Evolutionary conservation across 768 basidiomycete species (phyloP).

Genomic region (Austroboletus eburneus): DNA sequence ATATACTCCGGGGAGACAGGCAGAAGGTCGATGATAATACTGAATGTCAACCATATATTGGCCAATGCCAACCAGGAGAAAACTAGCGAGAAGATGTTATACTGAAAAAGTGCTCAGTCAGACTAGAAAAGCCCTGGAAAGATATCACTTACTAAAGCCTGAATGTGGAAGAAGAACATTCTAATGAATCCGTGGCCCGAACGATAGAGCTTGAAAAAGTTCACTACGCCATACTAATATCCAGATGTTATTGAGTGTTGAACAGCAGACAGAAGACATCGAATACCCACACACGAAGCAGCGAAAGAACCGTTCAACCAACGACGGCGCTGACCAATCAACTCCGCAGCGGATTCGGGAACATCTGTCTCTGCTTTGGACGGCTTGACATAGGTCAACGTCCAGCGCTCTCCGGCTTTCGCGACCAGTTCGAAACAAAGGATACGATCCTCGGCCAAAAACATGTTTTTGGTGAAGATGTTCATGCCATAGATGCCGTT

Average conservation of each 20-base stretch:
- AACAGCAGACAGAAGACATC: not conserved
- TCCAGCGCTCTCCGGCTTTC: slow-evolving; percentile 85
- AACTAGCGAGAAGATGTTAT: slow-evolving; percentile 77
- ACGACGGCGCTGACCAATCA: slow-evolving; percentile 92
- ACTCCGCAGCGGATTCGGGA: slow-evolving; percentile 80
- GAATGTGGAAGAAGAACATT: slow-evolving; percentile 96
- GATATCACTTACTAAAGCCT: slow-evolving; percentile 68
- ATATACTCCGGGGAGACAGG: slow-evolving; percentile 40
- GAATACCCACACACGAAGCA: slow-evolving; percentile 70
- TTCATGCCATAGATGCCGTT: slow-evolving; percentile 97
- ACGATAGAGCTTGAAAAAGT: slow-evolving; percentile 86
- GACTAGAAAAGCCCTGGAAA: not conserved
- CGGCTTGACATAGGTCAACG: slow-evolving; percentile 87
- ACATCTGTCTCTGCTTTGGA: slow-evolving; percentile 96
- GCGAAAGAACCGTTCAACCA: slow-evolving; percentile 98
- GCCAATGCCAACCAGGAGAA: slow-evolving; percentile 94
- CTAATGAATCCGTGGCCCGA: slow-evolving; percentile 85
- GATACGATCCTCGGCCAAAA: slow-evolving; percentile 92
- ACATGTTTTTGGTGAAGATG: slow-evolving; percentile 95
- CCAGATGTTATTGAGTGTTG: slow-evolving; percentile 1
- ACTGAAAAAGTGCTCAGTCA: slow-evolving; percentile 41
- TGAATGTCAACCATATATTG: slow-evolving; percentile 91
- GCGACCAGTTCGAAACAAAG: slow-evolving; percentile 96
- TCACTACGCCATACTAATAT: slow-evolving; percentile 90
- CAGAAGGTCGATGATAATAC: slow-evolving; percentile 88